Percentiles rank a stretch among this genome's conserved stretches.
These are phyloP conservation scores for Leccinum sublutescens DNA, from an alignment of 768 basidiomycete species.

Conservation along the genomic window DNA sequence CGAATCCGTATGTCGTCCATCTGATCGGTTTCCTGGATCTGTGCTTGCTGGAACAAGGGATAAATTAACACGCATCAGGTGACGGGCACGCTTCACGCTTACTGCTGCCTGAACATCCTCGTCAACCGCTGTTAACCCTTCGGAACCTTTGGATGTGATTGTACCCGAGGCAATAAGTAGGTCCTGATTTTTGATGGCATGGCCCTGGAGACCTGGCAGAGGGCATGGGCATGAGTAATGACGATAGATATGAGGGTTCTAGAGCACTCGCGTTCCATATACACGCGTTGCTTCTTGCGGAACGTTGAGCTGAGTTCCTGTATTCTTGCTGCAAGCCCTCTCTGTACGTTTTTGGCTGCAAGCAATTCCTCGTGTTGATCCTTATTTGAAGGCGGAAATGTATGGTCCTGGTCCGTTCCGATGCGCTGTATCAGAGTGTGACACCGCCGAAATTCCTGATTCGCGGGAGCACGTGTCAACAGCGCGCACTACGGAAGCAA, in stretches of 20 bases:
- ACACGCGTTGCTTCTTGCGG: constrained; percentile 96
- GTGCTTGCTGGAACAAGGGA: constrained; percentile 29
- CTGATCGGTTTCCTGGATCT: constrained; percentile 38
- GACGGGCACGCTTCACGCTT: constrained; percentile 35
- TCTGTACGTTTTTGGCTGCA: constrained; percentile 91
- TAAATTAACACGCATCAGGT: constrained; percentile 12
- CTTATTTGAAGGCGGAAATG: constrained; percentile 57
- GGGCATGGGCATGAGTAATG: constrained; percentile 17
- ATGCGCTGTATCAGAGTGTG: constrained; percentile 68
- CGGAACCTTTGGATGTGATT: constrained; percentile 77
- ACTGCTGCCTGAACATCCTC: constrained; percentile 90
- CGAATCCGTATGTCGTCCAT: constrained; percentile 45
- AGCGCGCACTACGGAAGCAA: background rate
- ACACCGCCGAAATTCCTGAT: constrained; percentile 40
- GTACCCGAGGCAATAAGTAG: constrained; percentile 87
- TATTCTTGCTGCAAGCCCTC: constrained; percentile 92
- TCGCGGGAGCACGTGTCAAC: constrained; percentile 9
- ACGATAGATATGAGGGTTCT: constrained; percentile 3
- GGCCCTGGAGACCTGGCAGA: constrained; percentile 83
- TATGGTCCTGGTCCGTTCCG: constrained; percentile 51
- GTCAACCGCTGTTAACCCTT: constrained; percentile 80
- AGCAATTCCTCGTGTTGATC: constrained; percentile 49
- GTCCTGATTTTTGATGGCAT: constrained; percentile 97
- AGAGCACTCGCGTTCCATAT: constrained; percentile 87
- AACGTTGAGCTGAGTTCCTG: constrained; percentile 91